A percentile compares a stretch with the other conserved stretches of the same genome.
Evolutionary conservation across 2,329 filamentous ascomycete genomes (phyloP).

Genomic region (Myrmaecium sp.): DNA sequence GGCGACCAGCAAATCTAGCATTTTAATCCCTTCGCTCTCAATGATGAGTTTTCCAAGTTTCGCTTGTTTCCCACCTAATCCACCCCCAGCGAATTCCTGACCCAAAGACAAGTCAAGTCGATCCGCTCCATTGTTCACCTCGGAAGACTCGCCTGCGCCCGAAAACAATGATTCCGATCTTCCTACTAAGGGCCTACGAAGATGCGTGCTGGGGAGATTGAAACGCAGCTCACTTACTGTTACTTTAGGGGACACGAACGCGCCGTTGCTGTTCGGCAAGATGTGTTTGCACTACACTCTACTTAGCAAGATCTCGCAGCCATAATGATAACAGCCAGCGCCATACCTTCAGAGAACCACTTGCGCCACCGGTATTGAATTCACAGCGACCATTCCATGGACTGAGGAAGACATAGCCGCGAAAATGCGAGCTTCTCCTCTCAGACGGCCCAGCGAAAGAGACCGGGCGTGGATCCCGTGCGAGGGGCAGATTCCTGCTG

Average conservation of each 20-base stretch:
- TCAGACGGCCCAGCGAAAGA: conserved; percentile 17
- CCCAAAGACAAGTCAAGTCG: conserved; percentile 60
- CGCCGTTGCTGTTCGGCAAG: conserved; percentile 32
- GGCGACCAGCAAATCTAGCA: conserved; percentile 84
- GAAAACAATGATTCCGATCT: background rate
- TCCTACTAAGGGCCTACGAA: conserved; percentile 2
- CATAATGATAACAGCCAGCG: background rate
- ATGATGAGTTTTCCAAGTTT: conserved; percentile 91
- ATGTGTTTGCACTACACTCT: conserved; percentile 46
- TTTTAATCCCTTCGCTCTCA: conserved; percentile 77
- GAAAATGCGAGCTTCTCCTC: conserved; percentile 34
- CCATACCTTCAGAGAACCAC: conserved; percentile 45
- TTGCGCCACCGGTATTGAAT: conserved; percentile 62
- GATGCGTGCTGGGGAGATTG: conserved; percentile 44
- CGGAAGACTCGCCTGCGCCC: conserved; percentile 2
- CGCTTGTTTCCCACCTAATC: conserved; percentile 66
- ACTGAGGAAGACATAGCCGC: conserved; percentile 57
- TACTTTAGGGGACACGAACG: conserved; percentile 14
- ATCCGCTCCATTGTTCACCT: conserved; percentile 19
- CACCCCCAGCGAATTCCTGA: conserved; percentile 70
- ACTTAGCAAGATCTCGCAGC: conserved; percentile 5
- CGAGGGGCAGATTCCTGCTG: background rate
- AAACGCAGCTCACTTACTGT: conserved; percentile 75
- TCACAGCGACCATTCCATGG: conserved; percentile 82
- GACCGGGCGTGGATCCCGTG: conserved; percentile 11